Conservation (phyloP, 768 basidiomycete genomes). For the Termitomyces sp. region DNA sequence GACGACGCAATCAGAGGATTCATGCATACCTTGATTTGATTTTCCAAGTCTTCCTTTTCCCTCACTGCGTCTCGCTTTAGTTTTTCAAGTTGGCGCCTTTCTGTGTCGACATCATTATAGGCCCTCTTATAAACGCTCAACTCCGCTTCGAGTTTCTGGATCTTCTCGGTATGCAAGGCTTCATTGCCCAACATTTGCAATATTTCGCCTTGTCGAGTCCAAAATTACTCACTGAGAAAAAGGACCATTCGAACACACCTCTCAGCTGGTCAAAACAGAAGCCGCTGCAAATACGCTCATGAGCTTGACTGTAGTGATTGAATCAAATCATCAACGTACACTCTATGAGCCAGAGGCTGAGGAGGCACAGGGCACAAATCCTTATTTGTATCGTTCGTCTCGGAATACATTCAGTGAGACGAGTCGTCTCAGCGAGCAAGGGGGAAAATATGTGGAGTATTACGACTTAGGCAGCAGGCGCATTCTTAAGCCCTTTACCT, state of each 20-base stretch:
- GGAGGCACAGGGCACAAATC: slow-evolving; percentile 3
- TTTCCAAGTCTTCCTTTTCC: slow-evolving; percentile 31
- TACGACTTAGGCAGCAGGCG: background rate
- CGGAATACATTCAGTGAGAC: slow-evolving; percentile 11
- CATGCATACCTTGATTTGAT: slow-evolving; percentile 31
- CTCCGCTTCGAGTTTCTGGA: slow-evolving; percentile 33
- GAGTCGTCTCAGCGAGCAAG: background rate
- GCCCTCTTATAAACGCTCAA: slow-evolving; percentile 37
- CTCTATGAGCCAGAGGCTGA: slow-evolving; percentile 12
- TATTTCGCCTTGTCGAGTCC: slow-evolving; percentile 30
- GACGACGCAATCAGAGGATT: background rate
- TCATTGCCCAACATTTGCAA: slow-evolving; percentile 28
- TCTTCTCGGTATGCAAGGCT: slow-evolving; percentile 20
- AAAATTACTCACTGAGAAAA: background rate
- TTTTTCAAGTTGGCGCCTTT: slow-evolving; percentile 26
- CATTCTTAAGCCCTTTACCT: background rate
- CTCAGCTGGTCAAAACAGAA: slow-evolving; percentile 30
- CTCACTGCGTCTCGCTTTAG: slow-evolving; percentile 30
- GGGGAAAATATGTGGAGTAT: background rate
- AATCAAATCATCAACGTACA: slow-evolving; percentile 8
- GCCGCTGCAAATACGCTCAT: slow-evolving; percentile 10
- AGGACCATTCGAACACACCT: slow-evolving; percentile 17
- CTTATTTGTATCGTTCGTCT: slow-evolving; percentile 11
- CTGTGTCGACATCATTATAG: slow-evolving; percentile 30
- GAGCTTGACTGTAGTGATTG: background rate